Percentiles rank a stretch among this genome's conserved stretches.
Conservation (phyloP, 495 filamentous ascomycete genomes). For the Daldinia bambusicola region DNA sequence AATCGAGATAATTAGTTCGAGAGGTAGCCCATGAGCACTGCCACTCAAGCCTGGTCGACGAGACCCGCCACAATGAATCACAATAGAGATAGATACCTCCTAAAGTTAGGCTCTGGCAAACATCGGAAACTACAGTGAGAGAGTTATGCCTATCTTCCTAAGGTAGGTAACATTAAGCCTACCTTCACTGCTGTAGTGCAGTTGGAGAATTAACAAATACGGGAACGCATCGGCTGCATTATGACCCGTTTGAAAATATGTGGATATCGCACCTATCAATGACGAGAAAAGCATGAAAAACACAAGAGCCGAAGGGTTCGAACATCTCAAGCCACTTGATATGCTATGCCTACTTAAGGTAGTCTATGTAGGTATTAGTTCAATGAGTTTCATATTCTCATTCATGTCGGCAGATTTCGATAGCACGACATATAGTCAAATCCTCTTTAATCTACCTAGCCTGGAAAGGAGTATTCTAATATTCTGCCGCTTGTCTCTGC, state of each 20-base stretch:
- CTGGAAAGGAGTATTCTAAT: not conserved
- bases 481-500: constrained; percentile 7
- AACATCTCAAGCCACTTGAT: not conserved
- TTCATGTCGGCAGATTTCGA: constrained; percentile 1
- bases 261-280: no score
- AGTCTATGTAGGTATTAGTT: not conserved
- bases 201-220: no score
- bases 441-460: not conserved
- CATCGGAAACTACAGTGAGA: not conserved
- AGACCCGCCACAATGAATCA: not conserved
- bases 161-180: not conserved
- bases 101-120: not conserved
- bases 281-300: no score
- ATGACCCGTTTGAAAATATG: no score
- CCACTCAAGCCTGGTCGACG: not conserved
- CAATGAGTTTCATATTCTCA: not conserved
- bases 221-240: no score
- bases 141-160: no score
- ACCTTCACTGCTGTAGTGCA: not conserved
- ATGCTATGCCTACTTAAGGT: not conserved
- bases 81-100: not conserved
- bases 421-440: constrained; percentile 9
- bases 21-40: not conserved
- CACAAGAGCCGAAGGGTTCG: no score
- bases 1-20: not conserved